Conservation (phyloP, 306 rosid genomes). For the Ochetophila trinervis region DNA sequence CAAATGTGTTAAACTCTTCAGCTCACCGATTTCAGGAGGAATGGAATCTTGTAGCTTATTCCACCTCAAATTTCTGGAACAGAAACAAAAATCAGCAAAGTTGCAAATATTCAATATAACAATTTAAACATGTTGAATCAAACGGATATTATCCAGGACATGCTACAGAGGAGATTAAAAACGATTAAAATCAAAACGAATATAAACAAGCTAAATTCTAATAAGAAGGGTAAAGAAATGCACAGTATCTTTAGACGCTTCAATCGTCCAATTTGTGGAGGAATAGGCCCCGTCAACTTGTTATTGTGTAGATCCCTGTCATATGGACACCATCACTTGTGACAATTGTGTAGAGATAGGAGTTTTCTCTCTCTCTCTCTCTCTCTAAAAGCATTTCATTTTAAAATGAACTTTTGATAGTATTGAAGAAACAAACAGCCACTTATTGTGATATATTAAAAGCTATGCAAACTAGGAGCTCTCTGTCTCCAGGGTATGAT, state of each 20-base stretch:
- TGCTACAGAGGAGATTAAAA: no score
- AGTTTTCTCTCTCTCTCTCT: background rate
- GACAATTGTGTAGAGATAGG: background rate
- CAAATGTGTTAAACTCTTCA: constrained; percentile 96
- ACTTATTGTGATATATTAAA: no score
- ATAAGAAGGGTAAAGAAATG: constrained; percentile 13
- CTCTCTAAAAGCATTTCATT: background rate
- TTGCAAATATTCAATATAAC: constrained; percentile 4
- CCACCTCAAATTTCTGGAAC: constrained; percentile 91
- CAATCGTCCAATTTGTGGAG: constrained; percentile 92
- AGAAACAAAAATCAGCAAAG: constrained; percentile 10
- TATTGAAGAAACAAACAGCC: no score
- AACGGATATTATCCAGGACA: background rate
- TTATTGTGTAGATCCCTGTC: constrained; percentile 95
- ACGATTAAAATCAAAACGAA: background rate
- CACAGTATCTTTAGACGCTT: constrained; percentile 96
- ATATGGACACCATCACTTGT: constrained; percentile 17
- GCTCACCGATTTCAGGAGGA: constrained; percentile 94
- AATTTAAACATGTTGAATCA: background rate
- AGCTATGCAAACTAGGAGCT: no score
- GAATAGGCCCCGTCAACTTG: constrained; percentile 98
- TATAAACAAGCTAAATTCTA: constrained; percentile 11
- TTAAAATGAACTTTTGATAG: no score
- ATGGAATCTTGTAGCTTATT: constrained; percentile 92
- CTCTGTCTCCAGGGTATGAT: no score